Evolutionary conservation across 148 eudicot species (phyloP), one percentile per base, ranked within the genome.

Genomic region (Drosera capensis): DNA sequence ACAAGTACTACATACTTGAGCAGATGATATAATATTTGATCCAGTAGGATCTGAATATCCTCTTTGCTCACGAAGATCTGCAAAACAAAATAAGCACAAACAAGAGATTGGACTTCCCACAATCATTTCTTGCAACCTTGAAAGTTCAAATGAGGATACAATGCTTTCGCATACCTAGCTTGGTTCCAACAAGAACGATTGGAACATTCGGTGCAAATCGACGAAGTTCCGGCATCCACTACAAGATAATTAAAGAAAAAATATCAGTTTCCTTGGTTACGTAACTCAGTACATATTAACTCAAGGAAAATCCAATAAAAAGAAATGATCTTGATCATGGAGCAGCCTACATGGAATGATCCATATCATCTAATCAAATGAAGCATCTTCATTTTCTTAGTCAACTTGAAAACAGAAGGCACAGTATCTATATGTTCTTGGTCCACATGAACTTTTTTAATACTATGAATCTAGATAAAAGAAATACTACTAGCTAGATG

Each of bases 171-270:
- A 20, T 73, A 84, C 97, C 97, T 71, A 80, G 59, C 63, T 90
- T 90, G n/a, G 97, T 90, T 56, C 95, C 97, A 59, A 90, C 97
- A 48, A 90, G 93, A 43, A 90, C 86, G 44, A 84, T 63, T 55
- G 97, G 97, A 59, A 90, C 94, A 62, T 73, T 71, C 21, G 97
- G 95, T 26, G 97, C 97, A 44, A 84, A 90, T 46, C 95, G 72
- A 34, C 93, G 95, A 64, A 90, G 97, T 60, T 90, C 97, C 0
- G 97, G 97, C 87, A 90, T 73, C 97, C 97, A 90, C 97, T 90
- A 45, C 36, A 46, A 23, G 40, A 15, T 21, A 12, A 7, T n/a
- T 30, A 35, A 7, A 24, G 1, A 29, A 36, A 40, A 3, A 43
- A 17, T 5, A 50, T 36, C 7, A 19, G 17, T 13, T 18, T 24